phyloP scores from a whole-genome alignment of 2,329 filamentous ascomycete species.

The Stachybotrys elegans region DNA sequence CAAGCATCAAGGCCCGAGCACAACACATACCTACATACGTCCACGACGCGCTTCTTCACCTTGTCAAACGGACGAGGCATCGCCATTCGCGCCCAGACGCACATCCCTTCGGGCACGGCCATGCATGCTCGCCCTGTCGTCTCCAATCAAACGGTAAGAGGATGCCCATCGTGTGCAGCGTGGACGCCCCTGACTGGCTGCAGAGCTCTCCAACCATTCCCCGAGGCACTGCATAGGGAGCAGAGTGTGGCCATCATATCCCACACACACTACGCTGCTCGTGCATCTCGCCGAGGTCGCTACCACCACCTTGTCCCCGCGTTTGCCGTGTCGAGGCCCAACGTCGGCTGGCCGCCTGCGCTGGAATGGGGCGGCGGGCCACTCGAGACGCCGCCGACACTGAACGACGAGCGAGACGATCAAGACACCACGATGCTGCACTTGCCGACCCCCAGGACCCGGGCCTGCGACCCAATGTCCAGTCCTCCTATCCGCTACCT shows the following conservation, averaged over 20 bases:
- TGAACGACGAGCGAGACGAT: constrained; percentile 19
- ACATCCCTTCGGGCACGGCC: not conserved
- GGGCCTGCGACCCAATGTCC: not conserved
- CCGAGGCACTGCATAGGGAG: no score
- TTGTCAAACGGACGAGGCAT: no score
- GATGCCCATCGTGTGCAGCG: constrained; percentile 15
- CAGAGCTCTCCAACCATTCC: no score
- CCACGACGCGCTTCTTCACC: no score
- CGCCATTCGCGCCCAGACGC: constrained; percentile 2
- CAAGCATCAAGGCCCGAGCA: no score
- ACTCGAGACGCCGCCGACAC: constrained; percentile 23
- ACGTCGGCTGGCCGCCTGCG: constrained; percentile 15
- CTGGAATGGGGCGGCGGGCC: constrained; percentile 25
- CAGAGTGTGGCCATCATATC: no score
- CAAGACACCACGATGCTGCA: constrained; percentile 16
- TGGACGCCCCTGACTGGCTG: constrained; percentile 18
- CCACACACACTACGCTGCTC: not conserved
- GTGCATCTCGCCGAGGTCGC: not conserved
- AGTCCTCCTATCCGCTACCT: constrained; percentile 21
- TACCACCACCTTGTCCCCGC: constrained; percentile 5
- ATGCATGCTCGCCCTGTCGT: constrained; percentile 4
- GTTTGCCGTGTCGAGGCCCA: constrained; percentile 19
- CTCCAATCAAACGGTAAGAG: constrained; percentile 12
- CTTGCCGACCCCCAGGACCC: constrained; percentile 6
- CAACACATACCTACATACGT: no score